Evolutionary conservation across 352 stramenopile genomes (phyloP).

Genomic region (Globisporangium okanoganense): DNA sequence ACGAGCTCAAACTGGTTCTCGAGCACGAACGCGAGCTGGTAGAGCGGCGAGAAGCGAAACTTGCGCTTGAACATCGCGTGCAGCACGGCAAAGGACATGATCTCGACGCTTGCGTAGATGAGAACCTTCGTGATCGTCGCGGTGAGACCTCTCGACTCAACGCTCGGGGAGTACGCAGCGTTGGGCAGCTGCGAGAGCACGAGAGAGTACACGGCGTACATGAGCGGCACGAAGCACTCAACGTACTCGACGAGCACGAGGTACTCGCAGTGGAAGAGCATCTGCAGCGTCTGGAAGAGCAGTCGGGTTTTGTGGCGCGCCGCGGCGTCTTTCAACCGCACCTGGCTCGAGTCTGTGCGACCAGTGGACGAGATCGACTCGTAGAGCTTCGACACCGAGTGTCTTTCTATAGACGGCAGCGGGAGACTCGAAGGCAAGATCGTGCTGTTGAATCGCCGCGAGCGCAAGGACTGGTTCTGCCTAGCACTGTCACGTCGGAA

Average conservation of each 20-base stretch:
- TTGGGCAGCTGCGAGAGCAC: constrained; percentile 13
- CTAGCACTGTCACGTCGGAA: not conserved
- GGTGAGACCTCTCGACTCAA: not conserved
- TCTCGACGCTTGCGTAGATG: not conserved
- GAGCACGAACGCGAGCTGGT: constrained; percentile 10
- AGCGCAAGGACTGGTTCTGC: not conserved
- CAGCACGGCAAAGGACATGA: not conserved
- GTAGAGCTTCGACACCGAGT: constrained; percentile 1
- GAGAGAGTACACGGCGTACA: constrained; percentile 13
- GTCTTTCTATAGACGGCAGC: not conserved
- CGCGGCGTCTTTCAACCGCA: not conserved
- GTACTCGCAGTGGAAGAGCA: constrained; percentile 22
- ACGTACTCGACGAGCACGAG: constrained; percentile 24
- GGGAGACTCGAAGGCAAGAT: not conserved
- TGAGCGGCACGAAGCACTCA: constrained; percentile 19
- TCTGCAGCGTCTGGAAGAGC: constrained; percentile 9
- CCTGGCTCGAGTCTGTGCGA: not conserved
- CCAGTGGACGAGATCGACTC: not conserved
- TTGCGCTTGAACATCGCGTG: constrained; percentile 8
- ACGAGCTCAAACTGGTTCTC: constrained; percentile 8
- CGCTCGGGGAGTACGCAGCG: constrained; percentile 11
- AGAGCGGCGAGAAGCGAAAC: constrained; percentile 6
- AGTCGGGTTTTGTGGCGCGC: not conserved
- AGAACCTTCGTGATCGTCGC: not conserved
- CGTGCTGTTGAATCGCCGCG: not conserved